Conservation (phyloP, 345 rosid species). For the Jatropha curcas region DNA sequence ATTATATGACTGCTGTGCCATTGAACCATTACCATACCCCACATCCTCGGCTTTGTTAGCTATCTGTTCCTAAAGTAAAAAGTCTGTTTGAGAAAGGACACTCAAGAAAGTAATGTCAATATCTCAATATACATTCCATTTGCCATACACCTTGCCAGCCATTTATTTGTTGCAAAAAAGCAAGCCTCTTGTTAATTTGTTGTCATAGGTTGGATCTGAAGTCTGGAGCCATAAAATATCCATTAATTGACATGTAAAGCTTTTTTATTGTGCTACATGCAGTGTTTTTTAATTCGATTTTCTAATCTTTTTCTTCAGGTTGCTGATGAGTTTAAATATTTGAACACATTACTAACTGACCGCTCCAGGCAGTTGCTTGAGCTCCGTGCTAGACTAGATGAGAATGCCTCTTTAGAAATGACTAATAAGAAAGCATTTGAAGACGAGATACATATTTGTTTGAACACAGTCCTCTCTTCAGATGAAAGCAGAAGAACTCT, state of each 20-base stretch:
- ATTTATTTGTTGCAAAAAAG: not conserved
- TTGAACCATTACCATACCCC: not conserved
- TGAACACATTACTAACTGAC: slow-evolving; percentile 60
- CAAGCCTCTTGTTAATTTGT: not conserved
- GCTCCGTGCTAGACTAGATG: slow-evolving; percentile 62
- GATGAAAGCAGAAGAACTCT: slow-evolving; percentile 78
- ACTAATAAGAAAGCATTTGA: slow-evolving; percentile 62
- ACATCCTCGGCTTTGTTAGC: not conserved
- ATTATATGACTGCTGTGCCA: not conserved
- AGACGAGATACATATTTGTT: slow-evolving; percentile 65
- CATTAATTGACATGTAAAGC: not conserved
- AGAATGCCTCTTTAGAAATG: slow-evolving; percentile 53
- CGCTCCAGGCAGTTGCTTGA: slow-evolving; percentile 68
- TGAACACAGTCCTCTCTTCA: slow-evolving; percentile 64
- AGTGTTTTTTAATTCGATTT: slow-evolving; percentile 1
- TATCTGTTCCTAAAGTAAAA: not conserved
- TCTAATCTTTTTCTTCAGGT: slow-evolving; percentile 39
- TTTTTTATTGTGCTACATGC: not conserved
- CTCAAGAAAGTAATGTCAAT: not conserved
- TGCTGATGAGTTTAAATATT: slow-evolving; percentile 78
- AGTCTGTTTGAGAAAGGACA: not conserved
- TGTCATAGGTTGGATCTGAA: not conserved
- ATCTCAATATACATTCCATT: slow-evolving; percentile 2
- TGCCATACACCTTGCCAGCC: not conserved
- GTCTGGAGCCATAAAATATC: not conserved